Evolutionary conservation across 1,284 basidiomycete genomes (phyloP), one percentile per base, ranked within the genome.

Genomic region (Rhodotorula glutinis): DNA sequence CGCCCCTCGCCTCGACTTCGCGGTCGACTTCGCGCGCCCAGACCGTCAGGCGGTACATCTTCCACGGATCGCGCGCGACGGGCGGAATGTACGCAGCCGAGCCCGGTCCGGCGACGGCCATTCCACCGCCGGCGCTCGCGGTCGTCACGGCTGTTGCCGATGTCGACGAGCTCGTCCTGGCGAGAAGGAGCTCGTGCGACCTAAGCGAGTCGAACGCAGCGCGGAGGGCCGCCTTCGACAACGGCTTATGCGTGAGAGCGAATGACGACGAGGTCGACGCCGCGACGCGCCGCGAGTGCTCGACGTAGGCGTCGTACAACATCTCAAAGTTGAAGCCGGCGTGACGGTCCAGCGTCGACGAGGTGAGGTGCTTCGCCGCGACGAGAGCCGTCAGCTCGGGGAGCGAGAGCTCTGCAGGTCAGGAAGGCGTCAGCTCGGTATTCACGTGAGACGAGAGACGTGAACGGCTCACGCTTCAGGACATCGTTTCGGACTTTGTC

Each of bases 321-420:
- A 74, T 71, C 49, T 74, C 73, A 27, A 76, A 71, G 58, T 75
- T 76, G 72, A 73, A 65, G 11, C 72, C 65, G n/a, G 69, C 52
- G n/a, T 74, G 67, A 40, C 63, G 57, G 43, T 65, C 67, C n/a
- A 57, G 44, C 47, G 69, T 70, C 30, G 57, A 62, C 14, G 60
- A 29, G 4, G 66, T 63, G 30, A 76, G 63, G 62, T 75, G 73
- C 60, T 76, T 75, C 64, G 63, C 63, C 17, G 68, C 63, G 56
- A 76, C 60, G 23, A 71, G 54, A 27, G 72, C 67, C 30, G 73
- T 61, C 11, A 75, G 65, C 59, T 77, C 76, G 38, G 73, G 63
- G 57, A 70, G 63, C 16, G 69, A 72, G 25, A 75, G 70, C 11
- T 66, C 73, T 66, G 67, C 44, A 23, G 2, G 41, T 11, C 1